Evolutionary conservation across 2,329 filamentous ascomycete genomes (phyloP).

Genomic region (Trichophyton verrucosum): DNA sequence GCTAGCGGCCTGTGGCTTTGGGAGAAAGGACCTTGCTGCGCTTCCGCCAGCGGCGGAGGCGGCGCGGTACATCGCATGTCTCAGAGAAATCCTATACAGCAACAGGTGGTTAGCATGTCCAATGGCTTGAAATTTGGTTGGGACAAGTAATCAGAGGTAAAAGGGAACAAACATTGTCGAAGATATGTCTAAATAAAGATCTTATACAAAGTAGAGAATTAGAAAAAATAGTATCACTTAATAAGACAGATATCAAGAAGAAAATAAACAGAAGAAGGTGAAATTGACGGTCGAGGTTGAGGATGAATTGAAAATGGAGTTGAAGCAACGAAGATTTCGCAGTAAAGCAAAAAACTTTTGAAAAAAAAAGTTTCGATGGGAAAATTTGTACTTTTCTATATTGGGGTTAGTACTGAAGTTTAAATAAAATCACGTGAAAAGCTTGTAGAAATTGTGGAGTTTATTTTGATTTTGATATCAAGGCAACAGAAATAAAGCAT

Average conservation of each 20-base stretch:
- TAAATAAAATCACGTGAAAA: not conserved
- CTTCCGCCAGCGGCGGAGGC: constrained; percentile 1
- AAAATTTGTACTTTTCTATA: not conserved
- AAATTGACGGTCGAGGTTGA: not conserved
- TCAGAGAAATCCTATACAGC: constrained; percentile 11
- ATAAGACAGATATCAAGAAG: not conserved
- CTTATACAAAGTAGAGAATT: not conserved
- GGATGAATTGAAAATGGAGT: not conserved
- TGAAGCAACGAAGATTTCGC: not conserved
- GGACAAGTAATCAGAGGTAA: not conserved
- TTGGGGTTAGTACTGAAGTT: not conserved
- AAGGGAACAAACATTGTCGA: constrained; percentile 7
- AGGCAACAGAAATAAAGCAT: not conserved
- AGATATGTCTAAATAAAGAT: not conserved
- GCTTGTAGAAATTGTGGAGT: not conserved
- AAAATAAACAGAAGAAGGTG: not conserved
- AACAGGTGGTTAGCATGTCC: not conserved
- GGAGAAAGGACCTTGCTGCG: constrained; percentile 2
- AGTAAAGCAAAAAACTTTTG: not conserved
- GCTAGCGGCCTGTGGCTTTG: constrained; percentile 1
- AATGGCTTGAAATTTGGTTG: not conserved
- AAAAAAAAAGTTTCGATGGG: not conserved
- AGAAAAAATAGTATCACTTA: not conserved
- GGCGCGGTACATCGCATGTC: constrained; percentile 12
- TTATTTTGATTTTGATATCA: not conserved